Base-by-base conservation (phyloP, 2,329 filamentous ascomycete genomes). In the Microcyclosporella mali region DNA sequence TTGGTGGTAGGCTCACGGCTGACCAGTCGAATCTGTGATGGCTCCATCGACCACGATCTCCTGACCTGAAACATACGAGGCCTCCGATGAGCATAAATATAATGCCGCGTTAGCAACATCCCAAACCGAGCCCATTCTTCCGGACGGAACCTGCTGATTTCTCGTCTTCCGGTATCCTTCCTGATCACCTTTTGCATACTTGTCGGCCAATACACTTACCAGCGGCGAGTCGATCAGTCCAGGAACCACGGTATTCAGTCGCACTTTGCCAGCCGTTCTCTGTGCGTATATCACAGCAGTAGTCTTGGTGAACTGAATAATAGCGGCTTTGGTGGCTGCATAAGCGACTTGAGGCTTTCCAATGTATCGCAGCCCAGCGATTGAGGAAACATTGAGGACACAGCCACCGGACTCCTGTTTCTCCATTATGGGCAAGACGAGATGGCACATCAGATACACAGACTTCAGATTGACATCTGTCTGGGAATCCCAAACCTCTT, bases 301-400 rank as follows among this genome's bases (percentile, higher is more conserved):
- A 2, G 83, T 86, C 70, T 85, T 86, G 64, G 79, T 82, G 43
- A 88, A 77, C 64, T 86, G 82, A 55, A 87, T 77, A 33, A 88
- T 81, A 56, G 81, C 85, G 4, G 85, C 84, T 75, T 89, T 89
- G 66, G 82, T 85, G 14, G 84, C 82, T 65, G 70, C 72, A 51
- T 79, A 78, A 0, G 70, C 75, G 1, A 79, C 66, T 52, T 79
- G 75, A 3, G 70, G 67, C 47, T 73, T 73, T 29, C 65, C 58
- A 50, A 72, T 64, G 60, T 78, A 77, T 0, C 75, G 60, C 31
- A 80, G 45, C 0, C 73, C 74, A 0, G 75, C 73, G 12, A 79
- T 70, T 16, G 67, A 75, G 9, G 46, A 40, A 9, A 60, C 51
- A 19, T 57, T 60, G 12, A 57, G 39, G 1, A 79, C 60, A 0